A percentile compares a stretch with the other conserved stretches of the same genome.
Conservation (phyloP, 768 basidiomycete genomes). For the Pisolithus microcarpus region DNA sequence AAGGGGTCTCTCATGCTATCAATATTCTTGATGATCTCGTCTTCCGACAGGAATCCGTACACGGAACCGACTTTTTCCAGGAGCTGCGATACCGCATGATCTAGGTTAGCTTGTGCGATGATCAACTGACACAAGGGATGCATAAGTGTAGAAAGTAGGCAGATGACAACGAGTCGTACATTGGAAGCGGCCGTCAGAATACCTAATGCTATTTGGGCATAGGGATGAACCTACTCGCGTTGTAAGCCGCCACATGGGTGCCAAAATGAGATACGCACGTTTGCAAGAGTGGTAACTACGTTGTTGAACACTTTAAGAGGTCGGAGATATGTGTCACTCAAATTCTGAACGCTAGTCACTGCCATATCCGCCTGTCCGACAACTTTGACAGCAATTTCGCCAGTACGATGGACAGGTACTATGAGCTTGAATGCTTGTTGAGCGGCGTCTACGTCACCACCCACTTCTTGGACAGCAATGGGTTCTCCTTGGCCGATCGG, state of each 20-base stretch:
- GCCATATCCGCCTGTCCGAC: neutral
- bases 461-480: too few relatives aligned
- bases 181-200: neutral
- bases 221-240: neutral
- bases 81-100: neutral
- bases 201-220: neutral
- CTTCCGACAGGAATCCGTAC: neutral
- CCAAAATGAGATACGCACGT: neutral
- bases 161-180: neutral
- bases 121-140: neutral
- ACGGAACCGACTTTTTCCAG: neutral
- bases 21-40: neutral
- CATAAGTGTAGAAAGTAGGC: neutral
- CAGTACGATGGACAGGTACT: neutral
- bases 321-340: neutral
- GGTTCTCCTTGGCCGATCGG: too few relatives aligned
- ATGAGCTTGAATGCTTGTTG: too few relatives aligned
- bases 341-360: neutral
- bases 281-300: neutral
- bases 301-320: neutral
- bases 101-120: neutral
- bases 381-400: neutral
- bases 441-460: too few relatives aligned
- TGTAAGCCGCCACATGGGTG: neutral
- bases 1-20: neutral